Percentiles rank a stretch among this genome's conserved stretches.
These are phyloP conservation scores for Stylosanthes scabra DNA, from an alignment of 331 rosid species.

Conservation along the genomic window DNA sequence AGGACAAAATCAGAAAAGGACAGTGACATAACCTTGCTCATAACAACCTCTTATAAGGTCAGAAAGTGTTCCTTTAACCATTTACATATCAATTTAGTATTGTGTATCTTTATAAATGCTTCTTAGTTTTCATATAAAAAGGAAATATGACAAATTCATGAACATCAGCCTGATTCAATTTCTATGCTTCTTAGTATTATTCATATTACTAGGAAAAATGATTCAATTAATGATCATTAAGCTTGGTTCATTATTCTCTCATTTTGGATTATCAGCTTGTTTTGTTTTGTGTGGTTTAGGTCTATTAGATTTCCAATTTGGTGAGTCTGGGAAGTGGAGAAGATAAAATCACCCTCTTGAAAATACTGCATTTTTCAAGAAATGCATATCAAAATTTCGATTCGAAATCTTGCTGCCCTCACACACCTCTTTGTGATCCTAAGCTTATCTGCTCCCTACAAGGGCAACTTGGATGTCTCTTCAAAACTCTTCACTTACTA, in stretches of 20 bases:
- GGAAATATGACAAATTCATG: no score
- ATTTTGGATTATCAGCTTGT: not conserved
- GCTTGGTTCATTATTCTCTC: not conserved
- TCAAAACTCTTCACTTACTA: not conserved
- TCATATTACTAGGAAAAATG: not conserved
- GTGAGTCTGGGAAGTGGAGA: not conserved
- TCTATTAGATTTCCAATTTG: not conserved
- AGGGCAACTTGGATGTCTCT: constrained; percentile 7
- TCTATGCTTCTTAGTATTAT: not conserved
- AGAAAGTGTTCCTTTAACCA: not conserved
- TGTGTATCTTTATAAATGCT: no score
- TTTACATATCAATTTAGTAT: no score
- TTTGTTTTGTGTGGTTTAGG: not conserved
- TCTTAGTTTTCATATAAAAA: no score
- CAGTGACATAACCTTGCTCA: no score
- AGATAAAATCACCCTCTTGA: not conserved
- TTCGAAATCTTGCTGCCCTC: not conserved
- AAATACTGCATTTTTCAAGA: not conserved
- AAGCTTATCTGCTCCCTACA: constrained; percentile 4
- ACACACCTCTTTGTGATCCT: constrained; percentile 5
- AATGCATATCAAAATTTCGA: constrained; percentile 21
- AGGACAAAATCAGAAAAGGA: not conserved
- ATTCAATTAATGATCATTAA: not conserved
- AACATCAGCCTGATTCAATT: not conserved
- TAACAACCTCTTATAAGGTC: constrained; percentile 4